A percentile compares a stretch with the other conserved stretches of the same genome.
Conservation (phyloP, 2,329 filamentous ascomycete species). For the Cercospora nicotianae region DNA sequence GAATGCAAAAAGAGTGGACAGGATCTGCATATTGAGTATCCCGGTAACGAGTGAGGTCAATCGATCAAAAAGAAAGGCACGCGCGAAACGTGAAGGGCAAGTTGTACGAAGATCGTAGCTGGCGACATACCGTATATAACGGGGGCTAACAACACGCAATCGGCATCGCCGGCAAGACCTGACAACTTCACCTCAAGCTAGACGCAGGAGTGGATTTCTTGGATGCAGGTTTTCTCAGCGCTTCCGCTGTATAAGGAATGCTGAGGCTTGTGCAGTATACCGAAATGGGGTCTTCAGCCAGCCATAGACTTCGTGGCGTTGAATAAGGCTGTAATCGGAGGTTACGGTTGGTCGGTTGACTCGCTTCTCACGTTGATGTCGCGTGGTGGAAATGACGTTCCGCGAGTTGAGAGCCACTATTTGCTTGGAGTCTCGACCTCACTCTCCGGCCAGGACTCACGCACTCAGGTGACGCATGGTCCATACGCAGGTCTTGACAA, state of each 20-base stretch:
- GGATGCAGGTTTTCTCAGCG: neutral
- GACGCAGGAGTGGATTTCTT: neutral
- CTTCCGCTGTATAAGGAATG: neutral
- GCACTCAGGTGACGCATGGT: too few relatives aligned
- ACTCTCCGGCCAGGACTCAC: neutral
- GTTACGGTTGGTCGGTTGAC: neutral
- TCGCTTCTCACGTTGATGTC: neutral
- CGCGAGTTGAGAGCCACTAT: neutral
- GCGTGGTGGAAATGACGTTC: slow-evolving; percentile 5
- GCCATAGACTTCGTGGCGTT: slow-evolving; percentile 1
- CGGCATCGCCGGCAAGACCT: neutral
- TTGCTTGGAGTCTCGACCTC: neutral
- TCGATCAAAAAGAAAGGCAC: neutral
- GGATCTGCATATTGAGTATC: slow-evolving; percentile 4
- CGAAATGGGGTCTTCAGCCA: neutral
- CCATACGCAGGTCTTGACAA: too few relatives aligned
- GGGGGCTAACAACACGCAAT: neutral
- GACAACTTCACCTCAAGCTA: neutral
- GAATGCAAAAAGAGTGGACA: slow-evolving; percentile 6
- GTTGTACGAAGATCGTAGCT: neutral
- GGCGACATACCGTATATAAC: neutral
- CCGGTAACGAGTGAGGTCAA: neutral
- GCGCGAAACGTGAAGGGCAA: slow-evolving; percentile 2
- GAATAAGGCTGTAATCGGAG: neutral
- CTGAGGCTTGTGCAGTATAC: slow-evolving; percentile 1